Percentiles rank a stretch among this genome's conserved stretches.
These are phyloP conservation scores for Asparagopsis taxiformis DNA, from an alignment of 31 red algal species.

Conservation along the genomic window DNA sequence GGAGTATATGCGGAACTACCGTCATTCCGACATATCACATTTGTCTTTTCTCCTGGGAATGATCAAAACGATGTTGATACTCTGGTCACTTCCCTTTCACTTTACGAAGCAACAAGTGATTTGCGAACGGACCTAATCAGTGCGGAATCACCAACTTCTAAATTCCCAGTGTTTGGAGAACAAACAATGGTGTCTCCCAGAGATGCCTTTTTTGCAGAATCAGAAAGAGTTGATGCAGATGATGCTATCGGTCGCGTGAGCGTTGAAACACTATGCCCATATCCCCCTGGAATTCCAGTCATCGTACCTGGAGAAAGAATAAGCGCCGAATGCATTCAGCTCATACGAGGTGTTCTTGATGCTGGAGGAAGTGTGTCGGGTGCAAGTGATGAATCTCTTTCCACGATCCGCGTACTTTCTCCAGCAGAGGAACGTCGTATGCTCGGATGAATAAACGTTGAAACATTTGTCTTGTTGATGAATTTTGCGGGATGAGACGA, in stretches of 20 bases:
- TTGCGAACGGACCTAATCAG: neutral
- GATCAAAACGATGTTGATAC: conserved; percentile 49
- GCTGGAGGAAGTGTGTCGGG: conserved; percentile 55
- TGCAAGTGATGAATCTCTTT: conserved; percentile 43
- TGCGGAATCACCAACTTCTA: neutral
- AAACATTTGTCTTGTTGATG: no score
- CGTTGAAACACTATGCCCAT: conserved; percentile 72
- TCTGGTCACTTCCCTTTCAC: conserved; percentile 48
- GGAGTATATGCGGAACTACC: conserved; percentile 95
- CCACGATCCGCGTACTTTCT: conserved; percentile 42
- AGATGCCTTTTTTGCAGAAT: conserved; percentile 66
- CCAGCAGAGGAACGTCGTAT: neutral
- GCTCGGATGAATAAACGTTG: neutral
- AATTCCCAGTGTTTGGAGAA: neutral
- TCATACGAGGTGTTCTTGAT: conserved; percentile 32
- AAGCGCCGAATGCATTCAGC: conserved; percentile 8
- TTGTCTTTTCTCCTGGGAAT: conserved; percentile 72
- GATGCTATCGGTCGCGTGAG: conserved; percentile 54
- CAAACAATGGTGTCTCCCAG: conserved; percentile 46
- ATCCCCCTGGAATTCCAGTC: conserved; percentile 92
- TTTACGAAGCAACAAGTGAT: conserved; percentile 4
- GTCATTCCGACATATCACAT: conserved; percentile 51
- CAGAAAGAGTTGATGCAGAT: conserved; percentile 2
- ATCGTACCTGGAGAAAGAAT: conserved; percentile 78
- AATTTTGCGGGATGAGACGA: no score